Evolutionary conservation across 306 rosid genomes (phyloP), one percentile per base, ranked within the genome.

Genomic region (Cyamopsis tetragonoloba): DNA sequence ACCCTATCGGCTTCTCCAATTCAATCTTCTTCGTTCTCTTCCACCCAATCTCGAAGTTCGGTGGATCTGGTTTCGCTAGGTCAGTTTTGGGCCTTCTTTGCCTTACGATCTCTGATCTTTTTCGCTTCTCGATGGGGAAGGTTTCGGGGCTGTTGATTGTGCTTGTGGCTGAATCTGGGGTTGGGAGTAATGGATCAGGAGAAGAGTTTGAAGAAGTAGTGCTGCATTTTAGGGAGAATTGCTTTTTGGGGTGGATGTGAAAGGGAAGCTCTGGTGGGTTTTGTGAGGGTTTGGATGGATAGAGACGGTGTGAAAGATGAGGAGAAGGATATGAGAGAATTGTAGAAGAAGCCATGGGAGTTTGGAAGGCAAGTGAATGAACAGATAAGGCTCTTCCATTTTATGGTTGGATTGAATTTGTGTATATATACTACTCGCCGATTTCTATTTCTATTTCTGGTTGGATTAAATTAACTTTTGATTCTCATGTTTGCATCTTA

Each of bases 1-100:
- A 77, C 75, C 98, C 98, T 35, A 82, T 60, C 58, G 98, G 96
- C 78, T 78, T 80, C 84, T 89, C 98, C 4, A 78, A 12, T 5
- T 79, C 79, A 3, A 89, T 89, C 86, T 79, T 82, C 32, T 92
- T 92, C 0, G 91, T 92, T 61, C 98, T 92, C 82, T 87, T 92
- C 98, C 96, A 92, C 1, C 98, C 98, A 24, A 92, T 77, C 62
- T 92, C 89, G 30, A 87, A 92, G 80, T 84, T 89, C 10, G 82
- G 91, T 20, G 98, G 98, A 75, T 89, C 89, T 0, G 87, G 73
- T 62, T 77, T 51, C 3, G 1, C 81, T 4, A 92, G 66, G 15
- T 43, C 87, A 0, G 47, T 39, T 12, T 47, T 38, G 3, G 77
- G 49, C 50, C 63, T 77, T 50, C 89, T 71, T n/a, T 87, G 77